Percentiles rank a stretch among this genome's conserved stretches.
These are phyloP conservation scores for Aethionema arabicum DNA, from an alignment of 345 rosid species.

Conservation along the genomic window DNA sequence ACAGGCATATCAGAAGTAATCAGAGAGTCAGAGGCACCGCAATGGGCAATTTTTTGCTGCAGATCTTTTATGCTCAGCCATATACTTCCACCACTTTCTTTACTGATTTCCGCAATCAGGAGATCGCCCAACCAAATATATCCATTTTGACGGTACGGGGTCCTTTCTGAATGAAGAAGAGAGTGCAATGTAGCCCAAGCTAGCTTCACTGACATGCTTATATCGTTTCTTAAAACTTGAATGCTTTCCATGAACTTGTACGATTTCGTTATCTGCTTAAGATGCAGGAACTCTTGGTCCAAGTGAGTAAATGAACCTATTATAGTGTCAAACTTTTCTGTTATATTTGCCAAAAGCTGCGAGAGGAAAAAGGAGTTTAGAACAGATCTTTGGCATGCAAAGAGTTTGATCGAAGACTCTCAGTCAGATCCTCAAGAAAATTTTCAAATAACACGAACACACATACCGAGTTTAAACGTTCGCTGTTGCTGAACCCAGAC, in stretches of 20 bases:
- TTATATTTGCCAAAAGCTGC: slow-evolving; percentile 82
- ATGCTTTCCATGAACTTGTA: slow-evolving; percentile 62
- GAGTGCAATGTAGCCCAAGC: slow-evolving; percentile 92
- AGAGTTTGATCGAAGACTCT: slow-evolving; percentile 9
- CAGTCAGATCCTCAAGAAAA: slow-evolving; percentile 18
- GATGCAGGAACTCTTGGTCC: slow-evolving; percentile 79
- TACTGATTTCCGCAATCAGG: slow-evolving; percentile 87
- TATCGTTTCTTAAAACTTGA: slow-evolving; percentile 46
- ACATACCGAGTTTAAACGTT: slow-evolving; percentile 76
- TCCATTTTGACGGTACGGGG: slow-evolving; percentile 80
- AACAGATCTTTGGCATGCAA: slow-evolving; percentile 19
- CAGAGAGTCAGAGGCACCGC: slow-evolving; percentile 64
- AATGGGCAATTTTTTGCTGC: slow-evolving; percentile 64
- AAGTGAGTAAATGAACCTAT: slow-evolving; percentile 86
- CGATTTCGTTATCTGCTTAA: slow-evolving; percentile 74
- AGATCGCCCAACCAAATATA: slow-evolving; percentile 93
- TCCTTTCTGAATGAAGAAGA: slow-evolving; percentile 90
- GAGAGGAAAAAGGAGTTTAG: slow-evolving; percentile 30
- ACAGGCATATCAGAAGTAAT: slow-evolving; percentile 73
- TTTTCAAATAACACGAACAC: slow-evolving; percentile 9
- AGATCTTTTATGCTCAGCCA: slow-evolving; percentile 71
- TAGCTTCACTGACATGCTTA: slow-evolving; percentile 54
- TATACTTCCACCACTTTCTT: slow-evolving; percentile 57
- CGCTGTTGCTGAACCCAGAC: slow-evolving; percentile 81
- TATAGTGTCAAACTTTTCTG: slow-evolving; percentile 75